A percentile compares a stretch with the other conserved stretches of the same genome.
phyloP scores from a whole-genome alignment of 2,329 filamentous ascomycete genomes.

The Aspergillus ibericus region DNA sequence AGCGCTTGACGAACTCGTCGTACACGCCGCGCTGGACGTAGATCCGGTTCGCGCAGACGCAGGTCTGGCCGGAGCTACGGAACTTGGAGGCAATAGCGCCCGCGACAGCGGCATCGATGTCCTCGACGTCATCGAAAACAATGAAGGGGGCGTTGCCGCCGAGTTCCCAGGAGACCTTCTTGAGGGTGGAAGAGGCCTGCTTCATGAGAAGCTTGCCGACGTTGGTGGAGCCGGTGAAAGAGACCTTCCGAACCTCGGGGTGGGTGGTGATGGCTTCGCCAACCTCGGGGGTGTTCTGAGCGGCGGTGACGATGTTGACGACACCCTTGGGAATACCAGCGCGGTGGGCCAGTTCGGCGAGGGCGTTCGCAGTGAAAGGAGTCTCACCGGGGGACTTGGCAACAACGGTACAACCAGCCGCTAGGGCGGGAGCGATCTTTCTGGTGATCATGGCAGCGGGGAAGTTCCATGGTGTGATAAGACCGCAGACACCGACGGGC shows the following conservation, averaged over 20 bases:
- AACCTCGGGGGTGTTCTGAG: slow-evolving; percentile 76
- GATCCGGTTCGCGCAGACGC: slow-evolving; percentile 71
- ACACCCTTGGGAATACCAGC: slow-evolving; percentile 90
- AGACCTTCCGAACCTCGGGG: slow-evolving; percentile 79
- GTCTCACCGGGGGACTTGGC: slow-evolving; percentile 91
- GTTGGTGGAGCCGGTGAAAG: slow-evolving; percentile 78
- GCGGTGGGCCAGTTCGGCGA: slow-evolving; percentile 81
- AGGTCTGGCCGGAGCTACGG: slow-evolving; percentile 92
- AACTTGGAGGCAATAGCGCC: slow-evolving; percentile 89
- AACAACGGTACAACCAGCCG: slow-evolving; percentile 93
- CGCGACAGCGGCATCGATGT: slow-evolving; percentile 78
- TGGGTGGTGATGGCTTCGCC: slow-evolving; percentile 75
- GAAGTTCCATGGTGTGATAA: slow-evolving; percentile 70
- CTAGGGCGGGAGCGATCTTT: slow-evolving; percentile 62
- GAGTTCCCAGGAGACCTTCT: slow-evolving; percentile 86
- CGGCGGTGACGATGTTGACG: slow-evolving; percentile 80
- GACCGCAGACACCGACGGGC: slow-evolving; percentile 66
- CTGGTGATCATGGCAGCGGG: slow-evolving; percentile 55
- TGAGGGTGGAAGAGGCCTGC: slow-evolving; percentile 78
- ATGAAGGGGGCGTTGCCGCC: slow-evolving; percentile 96
- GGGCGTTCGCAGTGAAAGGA: slow-evolving; percentile 82
- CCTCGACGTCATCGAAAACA: slow-evolving; percentile 85
- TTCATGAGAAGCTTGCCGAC: slow-evolving; percentile 80
- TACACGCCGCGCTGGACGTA: slow-evolving; percentile 55
- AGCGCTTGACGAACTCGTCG: slow-evolving; percentile 55